Evolutionary conservation across 1,284 basidiomycete genomes (phyloP).

Genomic region (Ganoderma boninense): DNA sequence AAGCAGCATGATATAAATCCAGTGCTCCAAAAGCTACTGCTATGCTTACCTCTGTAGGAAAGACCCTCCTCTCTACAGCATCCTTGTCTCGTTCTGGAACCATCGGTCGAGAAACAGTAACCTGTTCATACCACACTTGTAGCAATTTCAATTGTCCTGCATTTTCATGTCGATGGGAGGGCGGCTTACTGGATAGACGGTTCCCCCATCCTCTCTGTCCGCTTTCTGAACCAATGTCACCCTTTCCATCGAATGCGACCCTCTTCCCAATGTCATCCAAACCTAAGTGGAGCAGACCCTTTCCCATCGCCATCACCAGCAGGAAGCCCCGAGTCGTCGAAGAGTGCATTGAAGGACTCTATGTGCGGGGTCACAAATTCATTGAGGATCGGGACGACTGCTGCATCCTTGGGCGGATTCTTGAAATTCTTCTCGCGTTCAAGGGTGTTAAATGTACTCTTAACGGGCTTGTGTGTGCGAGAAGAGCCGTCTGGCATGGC

Average conservation of each 20-base stretch:
- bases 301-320: slow-evolving; percentile 78
- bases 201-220: slow-evolving; percentile 78
- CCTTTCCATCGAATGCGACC: slow-evolving; percentile 91
- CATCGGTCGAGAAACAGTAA: slow-evolving; percentile 87
- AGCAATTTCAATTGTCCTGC: slow-evolving; percentile 19
- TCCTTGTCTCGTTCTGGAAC: slow-evolving; percentile 86
- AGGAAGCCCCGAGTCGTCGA: slow-evolving; percentile 84
- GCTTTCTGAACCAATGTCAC: slow-evolving; percentile 57
- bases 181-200: slow-evolving; percentile 77
- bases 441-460: slow-evolving; percentile 84
- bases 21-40: background rate
- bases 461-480: slow-evolving; percentile 26
- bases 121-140: slow-evolving; percentile 87
- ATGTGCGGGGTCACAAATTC: slow-evolving; percentile 96
- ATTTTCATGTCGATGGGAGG: slow-evolving; percentile 6
- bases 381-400: slow-evolving; percentile 86
- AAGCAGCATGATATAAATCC: background rate
- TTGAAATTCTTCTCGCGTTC: slow-evolving; percentile 85
- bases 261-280: slow-evolving; percentile 89
- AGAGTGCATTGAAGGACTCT: slow-evolving; percentile 96
- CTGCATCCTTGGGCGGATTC: slow-evolving; percentile 75
- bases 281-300: slow-evolving; percentile 84
- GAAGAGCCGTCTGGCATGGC: slow-evolving; percentile 48
- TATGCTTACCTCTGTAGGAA: slow-evolving; percentile 83
- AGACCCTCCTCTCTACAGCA: slow-evolving; percentile 82